Conservation (phyloP, 177 flowering plant species). For the Telopea speciosissima region DNA sequence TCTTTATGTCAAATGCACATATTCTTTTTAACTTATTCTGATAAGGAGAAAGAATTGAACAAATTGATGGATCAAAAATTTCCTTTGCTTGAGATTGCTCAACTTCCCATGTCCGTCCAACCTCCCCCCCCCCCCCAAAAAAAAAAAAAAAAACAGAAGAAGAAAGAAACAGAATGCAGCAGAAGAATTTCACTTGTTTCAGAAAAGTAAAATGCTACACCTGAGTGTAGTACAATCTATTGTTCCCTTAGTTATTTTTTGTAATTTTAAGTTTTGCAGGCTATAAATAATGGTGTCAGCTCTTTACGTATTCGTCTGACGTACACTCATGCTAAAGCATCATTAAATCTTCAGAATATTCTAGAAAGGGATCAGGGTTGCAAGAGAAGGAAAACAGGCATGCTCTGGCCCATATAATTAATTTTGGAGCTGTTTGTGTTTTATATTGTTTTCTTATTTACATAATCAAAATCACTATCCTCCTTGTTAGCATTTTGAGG, state of each 20-base stretch:
- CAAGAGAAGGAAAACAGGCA: constrained; percentile 71
- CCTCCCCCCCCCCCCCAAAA: too few species aligned
- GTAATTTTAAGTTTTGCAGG: constrained; percentile 47
- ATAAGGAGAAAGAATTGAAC: too few species aligned
- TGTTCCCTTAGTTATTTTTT: background rate
- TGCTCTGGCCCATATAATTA: constrained; percentile 7
- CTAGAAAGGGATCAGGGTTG: constrained; percentile 23
- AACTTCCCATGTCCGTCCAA: too few species aligned
- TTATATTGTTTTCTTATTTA: too few species aligned
- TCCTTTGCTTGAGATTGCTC: too few species aligned
- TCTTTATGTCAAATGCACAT: background rate
- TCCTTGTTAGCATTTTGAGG: too few species aligned
- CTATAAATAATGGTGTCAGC: constrained; percentile 37
- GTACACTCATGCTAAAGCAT: constrained; percentile 34
- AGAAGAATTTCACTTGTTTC: background rate
- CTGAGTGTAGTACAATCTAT: background rate
- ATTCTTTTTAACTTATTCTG: background rate
- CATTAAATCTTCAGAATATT: constrained; percentile 19
- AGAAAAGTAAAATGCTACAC: background rate
- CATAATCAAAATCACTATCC: too few species aligned
- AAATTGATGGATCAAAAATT: too few species aligned
- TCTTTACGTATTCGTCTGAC: constrained; percentile 67
- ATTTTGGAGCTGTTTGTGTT: too few species aligned
- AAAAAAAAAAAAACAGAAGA: too few species aligned
- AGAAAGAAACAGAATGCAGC: too few species aligned